Evolutionary conservation across 495 filamentous ascomycete genomes (phyloP).

Genomic region (Aspergillus ellipticus): DNA sequence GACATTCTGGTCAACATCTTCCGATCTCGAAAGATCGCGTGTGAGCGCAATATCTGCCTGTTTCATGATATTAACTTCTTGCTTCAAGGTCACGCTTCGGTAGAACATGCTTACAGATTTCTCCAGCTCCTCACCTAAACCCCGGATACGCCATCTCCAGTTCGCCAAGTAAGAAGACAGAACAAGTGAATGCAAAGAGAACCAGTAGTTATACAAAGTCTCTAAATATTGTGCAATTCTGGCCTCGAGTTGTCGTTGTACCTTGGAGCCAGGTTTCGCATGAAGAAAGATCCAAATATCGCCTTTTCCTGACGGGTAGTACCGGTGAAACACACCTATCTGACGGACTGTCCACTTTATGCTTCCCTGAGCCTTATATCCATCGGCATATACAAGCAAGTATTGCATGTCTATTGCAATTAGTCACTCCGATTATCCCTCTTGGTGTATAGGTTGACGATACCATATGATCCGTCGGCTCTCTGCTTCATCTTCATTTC

Average conservation of each 20-base stretch:
- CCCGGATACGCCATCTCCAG: conserved; percentile 11
- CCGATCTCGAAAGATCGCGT: background rate
- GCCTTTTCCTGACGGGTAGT: conserved; percentile 6
- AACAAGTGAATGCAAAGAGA: conserved; percentile 7
- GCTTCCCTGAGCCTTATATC: background rate
- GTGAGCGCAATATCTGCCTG: conserved; percentile 16
- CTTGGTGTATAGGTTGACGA: background rate
- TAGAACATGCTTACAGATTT: conserved; percentile 5
- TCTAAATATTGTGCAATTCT: background rate
- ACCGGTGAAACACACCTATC: conserved; percentile 16
- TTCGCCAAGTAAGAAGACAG: conserved; percentile 8
- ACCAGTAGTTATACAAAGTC: background rate
- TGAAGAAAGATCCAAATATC: conserved; percentile 20
- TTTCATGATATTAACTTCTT: background rate
- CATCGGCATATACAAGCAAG: conserved; percentile 10
- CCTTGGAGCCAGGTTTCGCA: conserved; percentile 6
- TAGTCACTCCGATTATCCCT: background rate
- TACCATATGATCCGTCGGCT: conserved; percentile 16
- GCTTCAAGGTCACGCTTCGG: background rate
- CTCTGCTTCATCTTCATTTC: conserved; percentile 10
- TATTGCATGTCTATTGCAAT: conserved; percentile 14
- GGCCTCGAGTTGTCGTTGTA: conserved; percentile 7
- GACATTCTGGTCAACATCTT: background rate
- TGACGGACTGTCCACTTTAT: conserved; percentile 18
- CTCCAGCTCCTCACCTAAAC: conserved; percentile 13